Evolutionary conservation across 176 grass and related monocot species (phyloP).

Genomic region (Aegilops longissima): DNA sequence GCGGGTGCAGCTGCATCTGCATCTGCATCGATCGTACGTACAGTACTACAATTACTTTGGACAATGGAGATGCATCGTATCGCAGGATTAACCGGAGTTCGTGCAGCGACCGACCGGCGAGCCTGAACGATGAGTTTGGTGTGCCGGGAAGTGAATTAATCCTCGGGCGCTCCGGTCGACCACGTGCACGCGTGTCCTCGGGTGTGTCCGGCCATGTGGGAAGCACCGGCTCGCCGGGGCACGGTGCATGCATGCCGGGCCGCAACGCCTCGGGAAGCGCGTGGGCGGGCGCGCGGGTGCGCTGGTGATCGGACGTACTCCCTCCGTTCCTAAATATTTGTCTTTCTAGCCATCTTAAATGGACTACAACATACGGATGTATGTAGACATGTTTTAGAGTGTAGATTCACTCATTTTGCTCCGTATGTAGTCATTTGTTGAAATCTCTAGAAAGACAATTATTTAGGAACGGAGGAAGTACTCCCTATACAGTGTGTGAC

Average conservation of each 20-base stretch:
- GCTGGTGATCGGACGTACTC: neutral
- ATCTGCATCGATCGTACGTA: neutral
- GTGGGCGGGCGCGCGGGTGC: neutral
- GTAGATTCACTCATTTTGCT: too few species aligned
- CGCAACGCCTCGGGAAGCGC: neutral
- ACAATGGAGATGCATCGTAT: neutral
- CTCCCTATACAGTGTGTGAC: neutral
- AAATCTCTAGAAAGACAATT: too few species aligned
- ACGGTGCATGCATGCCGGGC: too few species aligned
- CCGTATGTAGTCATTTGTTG: too few species aligned
- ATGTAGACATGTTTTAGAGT: too few species aligned
- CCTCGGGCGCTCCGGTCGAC: neutral
- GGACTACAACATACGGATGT: too few species aligned
- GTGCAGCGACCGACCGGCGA: neutral
- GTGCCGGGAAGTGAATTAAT: neutral
- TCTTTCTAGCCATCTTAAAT: too few species aligned
- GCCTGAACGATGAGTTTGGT: neutral
- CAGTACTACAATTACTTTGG: neutral
- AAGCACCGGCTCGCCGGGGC: neutral
- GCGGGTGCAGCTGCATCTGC: too few species aligned
- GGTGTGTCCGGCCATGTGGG: neutral
- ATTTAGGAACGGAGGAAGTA: too few species aligned
- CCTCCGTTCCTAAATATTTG: too few species aligned
- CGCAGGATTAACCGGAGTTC: neutral
- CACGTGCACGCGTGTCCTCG: neutral